Evolutionary conservation across 2,329 filamentous ascomycete species (phyloP), one percentile per base, ranked within the genome.

Genomic region (Aspergillus neoniger): DNA sequence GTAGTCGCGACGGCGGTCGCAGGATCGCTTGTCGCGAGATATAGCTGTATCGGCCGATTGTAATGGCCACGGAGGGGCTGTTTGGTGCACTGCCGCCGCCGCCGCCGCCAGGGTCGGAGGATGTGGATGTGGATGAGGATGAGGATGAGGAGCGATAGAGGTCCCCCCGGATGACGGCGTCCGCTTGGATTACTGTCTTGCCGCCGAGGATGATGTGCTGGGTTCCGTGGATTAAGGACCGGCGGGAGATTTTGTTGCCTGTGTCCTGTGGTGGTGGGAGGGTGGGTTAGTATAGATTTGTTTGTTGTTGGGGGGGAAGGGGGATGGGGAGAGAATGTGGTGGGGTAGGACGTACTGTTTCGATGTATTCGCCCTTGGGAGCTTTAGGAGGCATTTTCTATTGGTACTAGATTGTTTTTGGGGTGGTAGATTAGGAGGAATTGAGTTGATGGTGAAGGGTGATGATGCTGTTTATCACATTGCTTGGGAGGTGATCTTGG

Each of bases 171-270:
- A 99, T 92, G 77, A 95, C 92, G 69, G 92, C 94, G 73, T 96
- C 93, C 64, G 92, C 90, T 83, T 96, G 92, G 72, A 99, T 96
- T 64, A 98, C 92, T 0, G 93, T 96, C 79, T 92, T 96, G 65
- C 95, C 95, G 68, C 92, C 95, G 2, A 99, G 89, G 78, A 96
- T 96, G 79, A 99, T 98, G 79, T 98, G 96, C 69, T 96, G 92
- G 21, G 94, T 97, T 70, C 95, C 95, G 72, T 96, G 91, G 69
- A 99, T 91, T 74, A 90, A 88, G 63, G 92, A 91, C 68, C 92
- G 92, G 67, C 95, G 91, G 41, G 93, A 94, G 71, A 99, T 95
- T 81, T 98, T 98, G 85, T 99, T 99, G 67, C 95, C 95, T 2
- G 93, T 96, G 79, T 98, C 94, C 93, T 96, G 68, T 8, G 9